Percentiles rank a stretch among this genome's conserved stretches.
These are phyloP conservation scores for Castanea sativa DNA, from an alignment of 306 rosid genomes.

Conservation along the genomic window DNA sequence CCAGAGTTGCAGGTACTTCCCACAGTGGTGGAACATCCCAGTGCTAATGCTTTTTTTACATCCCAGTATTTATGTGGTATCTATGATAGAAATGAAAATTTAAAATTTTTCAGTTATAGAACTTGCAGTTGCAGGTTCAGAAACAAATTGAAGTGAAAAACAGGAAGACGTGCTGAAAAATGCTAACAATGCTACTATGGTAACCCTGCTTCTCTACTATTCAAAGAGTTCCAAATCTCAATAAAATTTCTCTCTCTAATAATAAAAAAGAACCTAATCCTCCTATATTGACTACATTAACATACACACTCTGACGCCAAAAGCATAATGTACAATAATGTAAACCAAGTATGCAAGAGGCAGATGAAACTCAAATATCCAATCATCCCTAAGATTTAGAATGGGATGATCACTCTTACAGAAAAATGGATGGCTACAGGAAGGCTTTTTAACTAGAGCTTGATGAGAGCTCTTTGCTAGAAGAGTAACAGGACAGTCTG, in stretches of 20 bases:
- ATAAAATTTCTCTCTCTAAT: too few species aligned
- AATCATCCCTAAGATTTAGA: neutral
- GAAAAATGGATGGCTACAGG: neutral
- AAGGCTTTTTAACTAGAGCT: neutral
- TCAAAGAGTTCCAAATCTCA: too few species aligned
- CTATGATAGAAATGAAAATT: too few species aligned
- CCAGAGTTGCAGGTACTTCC: too few species aligned
- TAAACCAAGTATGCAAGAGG: neutral
- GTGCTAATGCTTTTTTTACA: too few species aligned
- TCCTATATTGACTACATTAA: too few species aligned
- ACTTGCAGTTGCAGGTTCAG: neutral
- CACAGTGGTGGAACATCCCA: too few species aligned
- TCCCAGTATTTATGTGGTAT: too few species aligned
- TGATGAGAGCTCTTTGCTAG: neutral
- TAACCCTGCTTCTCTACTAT: too few species aligned
- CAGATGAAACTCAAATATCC: neutral
- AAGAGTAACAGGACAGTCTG: neutral
- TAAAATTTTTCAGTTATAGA: neutral
- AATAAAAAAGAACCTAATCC: too few species aligned
- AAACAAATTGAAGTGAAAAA: neutral
- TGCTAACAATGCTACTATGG: neutral
- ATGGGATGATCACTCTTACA: conserved; percentile 7
- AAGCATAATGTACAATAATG: too few species aligned
- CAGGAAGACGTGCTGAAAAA: neutral
- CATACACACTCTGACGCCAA: too few species aligned